phyloP scores from a whole-genome alignment of 2,329 filamentous ascomycete species.

The Fulvia fulva region DNA sequence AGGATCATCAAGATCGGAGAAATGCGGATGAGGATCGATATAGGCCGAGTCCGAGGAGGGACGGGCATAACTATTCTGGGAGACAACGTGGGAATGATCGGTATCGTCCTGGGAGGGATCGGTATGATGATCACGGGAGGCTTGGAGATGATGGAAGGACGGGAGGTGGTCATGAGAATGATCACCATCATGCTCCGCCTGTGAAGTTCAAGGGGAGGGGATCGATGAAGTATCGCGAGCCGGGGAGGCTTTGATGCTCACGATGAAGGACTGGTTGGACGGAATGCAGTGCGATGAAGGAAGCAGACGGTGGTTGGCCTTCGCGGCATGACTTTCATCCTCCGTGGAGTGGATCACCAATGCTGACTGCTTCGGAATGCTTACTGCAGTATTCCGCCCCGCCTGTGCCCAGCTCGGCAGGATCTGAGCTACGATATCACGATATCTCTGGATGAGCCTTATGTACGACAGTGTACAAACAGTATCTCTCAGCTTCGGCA shows the following conservation, averaged over 20 bases:
- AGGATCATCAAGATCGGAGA: conserved; percentile 19
- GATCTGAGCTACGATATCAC: background rate
- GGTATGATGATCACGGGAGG: conserved; percentile 34
- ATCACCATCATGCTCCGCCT: conserved; percentile 29
- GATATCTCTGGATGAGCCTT: background rate
- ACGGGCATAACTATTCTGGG: conserved; percentile 22
- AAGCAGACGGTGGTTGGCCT: background rate
- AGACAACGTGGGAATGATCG: conserved; percentile 19
- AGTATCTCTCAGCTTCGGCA: background rate
- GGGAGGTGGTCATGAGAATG: conserved; percentile 16
- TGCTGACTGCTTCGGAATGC: background rate
- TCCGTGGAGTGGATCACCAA: no score
- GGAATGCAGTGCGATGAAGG: background rate
- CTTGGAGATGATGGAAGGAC: conserved; percentile 29
- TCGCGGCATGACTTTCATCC: background rate
- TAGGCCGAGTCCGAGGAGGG: conserved; percentile 28
- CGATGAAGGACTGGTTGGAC: background rate
- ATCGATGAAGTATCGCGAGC: conserved; percentile 38
- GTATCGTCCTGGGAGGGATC: conserved; percentile 22
- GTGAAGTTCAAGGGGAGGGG: conserved; percentile 41
- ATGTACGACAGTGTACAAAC: background rate
- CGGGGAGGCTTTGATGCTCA: conserved; percentile 18
- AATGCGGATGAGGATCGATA: conserved; percentile 27
- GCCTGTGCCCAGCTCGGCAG: background rate
- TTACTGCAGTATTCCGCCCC: background rate